These are phyloP conservation scores for Penicillium sp. DNA, from an alignment of 2,329 filamentous ascomycete species.

Conservation along the genomic window DNA sequence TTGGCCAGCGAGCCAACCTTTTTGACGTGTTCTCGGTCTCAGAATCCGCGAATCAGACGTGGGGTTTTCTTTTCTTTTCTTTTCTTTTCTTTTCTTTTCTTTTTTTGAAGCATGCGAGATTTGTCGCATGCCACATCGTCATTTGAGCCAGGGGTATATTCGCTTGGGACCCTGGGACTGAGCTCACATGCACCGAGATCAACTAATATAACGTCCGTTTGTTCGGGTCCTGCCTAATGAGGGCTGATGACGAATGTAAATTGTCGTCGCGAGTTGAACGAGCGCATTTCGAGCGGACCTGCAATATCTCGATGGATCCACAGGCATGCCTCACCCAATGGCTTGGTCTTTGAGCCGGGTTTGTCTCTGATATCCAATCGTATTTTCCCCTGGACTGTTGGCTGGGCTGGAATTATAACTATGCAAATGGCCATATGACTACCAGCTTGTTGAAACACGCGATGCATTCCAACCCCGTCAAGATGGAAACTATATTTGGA, in stretches of 20 bases:
- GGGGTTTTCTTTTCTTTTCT: neutral
- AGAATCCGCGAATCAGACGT: slow-evolving; percentile 12
- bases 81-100: neutral
- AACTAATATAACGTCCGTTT: slow-evolving; percentile 3
- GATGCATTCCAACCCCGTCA: slow-evolving; percentile 8
- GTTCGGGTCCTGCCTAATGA: slow-evolving; percentile 4
- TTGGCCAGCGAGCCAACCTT: slow-evolving; percentile 17
- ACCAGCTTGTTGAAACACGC: neutral
- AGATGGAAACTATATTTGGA: slow-evolving; percentile 14
- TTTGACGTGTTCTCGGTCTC: slow-evolving; percentile 7
- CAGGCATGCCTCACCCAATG: neutral
- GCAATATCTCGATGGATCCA: neutral
- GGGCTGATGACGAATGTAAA: neutral
- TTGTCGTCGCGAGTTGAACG: neutral
- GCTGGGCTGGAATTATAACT: neutral
- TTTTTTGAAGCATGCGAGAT: neutral
- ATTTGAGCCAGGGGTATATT: slow-evolving; percentile 8
- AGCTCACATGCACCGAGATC: slow-evolving; percentile 4
- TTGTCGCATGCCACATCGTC: slow-evolving; percentile 1
- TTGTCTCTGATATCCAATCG: neutral
- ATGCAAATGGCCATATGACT: slow-evolving; percentile 15
- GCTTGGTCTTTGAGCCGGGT: neutral
- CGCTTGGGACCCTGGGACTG: slow-evolving; percentile 2
- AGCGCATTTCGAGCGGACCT: neutral
- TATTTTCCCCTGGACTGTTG: neutral